Evolutionary conservation across 805 yeast species (phyloP).

Genomic region (Zygosaccharomyces bailii): DNA sequence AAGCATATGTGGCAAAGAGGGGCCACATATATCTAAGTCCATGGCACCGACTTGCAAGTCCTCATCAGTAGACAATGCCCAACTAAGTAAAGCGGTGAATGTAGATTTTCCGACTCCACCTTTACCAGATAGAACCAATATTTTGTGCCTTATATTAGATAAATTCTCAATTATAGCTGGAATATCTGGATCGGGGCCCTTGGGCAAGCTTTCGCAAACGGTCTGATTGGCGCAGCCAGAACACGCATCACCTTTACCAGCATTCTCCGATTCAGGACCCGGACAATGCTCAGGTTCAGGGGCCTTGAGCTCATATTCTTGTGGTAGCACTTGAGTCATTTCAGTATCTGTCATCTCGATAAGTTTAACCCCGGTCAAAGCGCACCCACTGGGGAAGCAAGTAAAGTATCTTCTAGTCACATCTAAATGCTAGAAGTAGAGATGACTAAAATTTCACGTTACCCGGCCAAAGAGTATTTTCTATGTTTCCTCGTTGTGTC

Average conservation of each 20-base stretch:
- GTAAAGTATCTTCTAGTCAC: background rate
- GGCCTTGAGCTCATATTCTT: constrained; percentile 42
- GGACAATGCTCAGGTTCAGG: constrained; percentile 98
- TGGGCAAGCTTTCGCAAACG: constrained; percentile 82
- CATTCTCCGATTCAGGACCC: constrained; percentile 91
- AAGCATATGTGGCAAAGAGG: constrained; percentile 90
- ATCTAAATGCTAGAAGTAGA: background rate
- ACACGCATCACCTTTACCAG: constrained; percentile 94
- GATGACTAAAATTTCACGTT: constrained; percentile 2
- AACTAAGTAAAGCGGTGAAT: constrained; percentile 89
- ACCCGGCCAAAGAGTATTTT: background rate
- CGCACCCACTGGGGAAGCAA: background rate
- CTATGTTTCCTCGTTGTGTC: too few relatives aligned
- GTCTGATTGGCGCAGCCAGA: constrained; percentile 90
- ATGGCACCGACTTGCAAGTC: constrained; percentile 88
- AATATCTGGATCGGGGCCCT: constrained; percentile 94
- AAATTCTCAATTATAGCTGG: constrained; percentile 69
- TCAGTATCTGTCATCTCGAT: constrained; percentile 10
- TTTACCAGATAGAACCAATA: constrained; percentile 77
- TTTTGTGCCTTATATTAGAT: constrained; percentile 66
- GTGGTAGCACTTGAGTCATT: constrained; percentile 20
- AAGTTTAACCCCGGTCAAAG: background rate
- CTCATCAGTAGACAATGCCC: constrained; percentile 87
- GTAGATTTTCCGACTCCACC: constrained; percentile 99
- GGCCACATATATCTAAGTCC: constrained; percentile 98